Conservation (phyloP, 1,284 basidiomycete genomes). For the Sporisorium graminicola region DNA sequence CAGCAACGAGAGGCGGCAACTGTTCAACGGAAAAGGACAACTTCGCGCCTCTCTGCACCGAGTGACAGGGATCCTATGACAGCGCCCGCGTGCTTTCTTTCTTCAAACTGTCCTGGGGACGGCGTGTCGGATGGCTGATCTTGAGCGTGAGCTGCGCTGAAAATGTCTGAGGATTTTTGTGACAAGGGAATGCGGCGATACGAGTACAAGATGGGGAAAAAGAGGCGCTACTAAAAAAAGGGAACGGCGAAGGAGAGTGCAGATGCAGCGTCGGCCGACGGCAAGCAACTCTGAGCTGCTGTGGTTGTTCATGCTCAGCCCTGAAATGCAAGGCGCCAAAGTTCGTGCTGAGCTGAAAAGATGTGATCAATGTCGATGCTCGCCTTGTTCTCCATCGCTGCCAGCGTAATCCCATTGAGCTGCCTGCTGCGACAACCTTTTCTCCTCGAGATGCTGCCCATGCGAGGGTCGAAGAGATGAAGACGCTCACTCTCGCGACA, state of each 20-base stretch:
- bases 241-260: neutral
- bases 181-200: constrained; percentile 15
- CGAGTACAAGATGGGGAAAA: constrained; percentile 11
- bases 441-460: neutral
- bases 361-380: neutral
- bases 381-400: neutral
- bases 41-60: neutral
- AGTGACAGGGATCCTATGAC: neutral
- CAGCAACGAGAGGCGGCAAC: neutral
- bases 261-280: neutral
- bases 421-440: neutral
- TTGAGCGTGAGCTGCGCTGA: neutral
- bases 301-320: too few species aligned
- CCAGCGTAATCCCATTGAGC: too few species aligned
- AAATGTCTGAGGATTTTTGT: constrained; percentile 6
- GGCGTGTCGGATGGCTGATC: neutral
- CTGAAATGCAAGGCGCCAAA: too few species aligned
- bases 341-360: neutral
- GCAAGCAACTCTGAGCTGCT: neutral
- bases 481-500: constrained; percentile 44
- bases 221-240: neutral
- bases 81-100: neutral
- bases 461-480: neutral
- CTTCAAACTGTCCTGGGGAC: neutral
- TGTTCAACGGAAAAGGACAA: neutral